Evolutionary conservation across 2,329 filamentous ascomycete species (phyloP), one percentile per base, ranked within the genome.

Genomic region (Cercospora beticola): DNA sequence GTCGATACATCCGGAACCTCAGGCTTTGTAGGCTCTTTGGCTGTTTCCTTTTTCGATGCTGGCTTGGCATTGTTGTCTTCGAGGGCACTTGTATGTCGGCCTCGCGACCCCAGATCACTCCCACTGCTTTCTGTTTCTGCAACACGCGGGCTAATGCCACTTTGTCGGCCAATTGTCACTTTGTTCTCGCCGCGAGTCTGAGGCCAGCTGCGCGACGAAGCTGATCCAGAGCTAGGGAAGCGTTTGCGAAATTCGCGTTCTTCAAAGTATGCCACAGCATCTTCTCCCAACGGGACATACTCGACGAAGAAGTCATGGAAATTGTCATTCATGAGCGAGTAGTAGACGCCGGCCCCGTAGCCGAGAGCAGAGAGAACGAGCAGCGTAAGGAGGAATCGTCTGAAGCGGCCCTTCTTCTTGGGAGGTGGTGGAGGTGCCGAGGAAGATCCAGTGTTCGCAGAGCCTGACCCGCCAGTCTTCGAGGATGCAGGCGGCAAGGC

Each of bases 241-340:
- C 92, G 89, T 81, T 91, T 93, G 78, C 91, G 89, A 84, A 97
- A 97, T 77, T 97, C 93, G 74, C 91, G 88, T 83, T 99, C 95
- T 82, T 99, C 95, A 63, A 99, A 90, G 83, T 97, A 98, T 28
- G 97, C 88, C 57, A 99, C 94, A 18, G 91, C 91, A 79, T 97
- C 92, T 82, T 99, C 95, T 76, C 94, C 95, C 74, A 92, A 97
- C 23, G 95, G 95, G 18, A 99, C 83, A 80, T 94, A 99, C 82
- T 97, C 94, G 76, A 94, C 98, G 83, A 99, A 99, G 85, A 97
- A 95, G 81, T 99, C 95, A 82, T 99, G 94, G 87, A 98, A 99
- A 82, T 93, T 97, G 84, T 99, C 95, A 78, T 91, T 97, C 81
- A 95, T 87, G 72, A 97, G 89, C 65, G 95, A 94, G 81, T 97